Percentiles rank a stretch among this genome's conserved stretches.
Evolutionary conservation across 2,329 filamentous ascomycete genomes (phyloP).

Genomic region (Trichoderma afroharzianum): DNA sequence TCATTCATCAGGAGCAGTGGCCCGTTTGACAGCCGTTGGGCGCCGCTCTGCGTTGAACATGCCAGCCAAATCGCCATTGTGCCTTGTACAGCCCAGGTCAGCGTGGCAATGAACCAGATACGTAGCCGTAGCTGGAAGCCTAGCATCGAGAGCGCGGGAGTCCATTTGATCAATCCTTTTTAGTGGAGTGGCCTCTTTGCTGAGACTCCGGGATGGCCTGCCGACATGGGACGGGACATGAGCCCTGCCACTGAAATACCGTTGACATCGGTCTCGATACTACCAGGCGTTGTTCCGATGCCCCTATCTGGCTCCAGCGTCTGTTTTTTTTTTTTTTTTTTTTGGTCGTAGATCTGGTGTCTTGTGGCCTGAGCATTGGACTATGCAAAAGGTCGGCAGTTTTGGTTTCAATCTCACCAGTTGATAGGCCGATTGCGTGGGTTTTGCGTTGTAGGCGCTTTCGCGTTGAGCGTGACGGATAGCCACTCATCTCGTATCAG

Average conservation of each 20-base stretch:
- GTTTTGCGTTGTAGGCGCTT: not conserved
- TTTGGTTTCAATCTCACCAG: not conserved
- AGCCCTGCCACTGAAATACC: not conserved
- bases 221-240: not conserved
- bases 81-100: not conserved
- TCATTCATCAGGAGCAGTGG: not conserved
- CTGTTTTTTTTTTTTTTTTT: too few species aligned
- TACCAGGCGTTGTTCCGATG: not conserved
- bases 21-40: not conserved
- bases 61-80: not conserved
- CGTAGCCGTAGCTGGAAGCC: not conserved
- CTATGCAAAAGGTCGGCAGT: not conserved
- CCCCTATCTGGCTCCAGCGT: not conserved
- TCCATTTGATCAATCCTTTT: not conserved
- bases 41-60: constrained; percentile 1
- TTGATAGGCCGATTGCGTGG: not conserved
- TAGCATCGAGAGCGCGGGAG: not conserved
- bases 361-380: not conserved
- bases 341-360: not conserved
- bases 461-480: not conserved
- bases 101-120: not conserved
- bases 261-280: not conserved
- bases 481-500: not conserved
- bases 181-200: not conserved
- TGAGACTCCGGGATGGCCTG: not conserved